Conservation (phyloP, 768 basidiomycete genomes). For the Kondoa malvinella region DNA sequence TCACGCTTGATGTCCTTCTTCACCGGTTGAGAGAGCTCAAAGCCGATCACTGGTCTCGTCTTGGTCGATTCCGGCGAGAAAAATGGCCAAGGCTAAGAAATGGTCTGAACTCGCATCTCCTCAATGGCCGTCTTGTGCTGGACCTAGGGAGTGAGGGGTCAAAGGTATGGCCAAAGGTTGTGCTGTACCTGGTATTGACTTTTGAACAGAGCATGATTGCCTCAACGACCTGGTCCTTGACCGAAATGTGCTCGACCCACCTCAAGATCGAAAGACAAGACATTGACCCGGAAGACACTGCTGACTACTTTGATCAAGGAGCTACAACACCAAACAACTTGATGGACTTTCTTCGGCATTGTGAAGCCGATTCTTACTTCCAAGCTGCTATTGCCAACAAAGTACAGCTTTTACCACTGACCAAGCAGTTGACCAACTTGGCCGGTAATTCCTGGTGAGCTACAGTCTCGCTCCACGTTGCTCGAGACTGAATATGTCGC, state of each 20-base stretch:
- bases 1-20: constrained; percentile 73
- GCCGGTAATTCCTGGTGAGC: constrained; percentile 90
- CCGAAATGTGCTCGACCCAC: constrained; percentile 88
- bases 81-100: constrained; percentile 66
- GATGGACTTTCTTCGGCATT: constrained; percentile 75
- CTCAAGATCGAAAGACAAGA: constrained; percentile 74
- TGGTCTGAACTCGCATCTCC: constrained; percentile 63
- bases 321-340: constrained; percentile 58
- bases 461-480: too few species aligned
- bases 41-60: constrained; percentile 79
- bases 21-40: constrained; percentile 81
- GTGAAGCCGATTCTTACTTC: constrained; percentile 87
- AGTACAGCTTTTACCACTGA: constrained; percentile 82
- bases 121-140: constrained; percentile 71
- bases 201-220: constrained; percentile 68
- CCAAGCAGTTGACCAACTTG: constrained; percentile 80
- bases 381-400: constrained; percentile 93
- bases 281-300: constrained; percentile 34
- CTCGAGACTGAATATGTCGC: not conserved
- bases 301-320: constrained; percentile 59
- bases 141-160: constrained; percentile 89
- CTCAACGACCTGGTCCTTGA: constrained; percentile 94
- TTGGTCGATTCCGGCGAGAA: constrained; percentile 71
- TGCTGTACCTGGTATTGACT: not conserved
- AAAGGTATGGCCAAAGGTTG: constrained; percentile 38